phyloP scores from a whole-genome alignment of 768 basidiomycete species.

The Tricholoma terreum region DNA sequence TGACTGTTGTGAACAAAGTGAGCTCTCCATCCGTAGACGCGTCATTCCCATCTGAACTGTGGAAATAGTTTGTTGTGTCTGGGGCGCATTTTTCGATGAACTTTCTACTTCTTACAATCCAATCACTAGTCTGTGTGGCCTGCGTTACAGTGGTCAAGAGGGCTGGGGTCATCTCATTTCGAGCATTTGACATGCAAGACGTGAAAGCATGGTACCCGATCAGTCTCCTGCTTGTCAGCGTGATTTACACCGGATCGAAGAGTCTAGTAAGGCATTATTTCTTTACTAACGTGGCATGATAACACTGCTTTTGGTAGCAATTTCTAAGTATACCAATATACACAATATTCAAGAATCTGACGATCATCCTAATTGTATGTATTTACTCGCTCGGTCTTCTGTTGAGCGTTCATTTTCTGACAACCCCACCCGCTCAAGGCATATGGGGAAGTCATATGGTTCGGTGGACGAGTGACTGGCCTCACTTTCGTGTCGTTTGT shows the following conservation, averaged over 20 bases:
- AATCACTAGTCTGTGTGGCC: conserved; percentile 80
- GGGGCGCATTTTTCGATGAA: conserved; percentile 95
- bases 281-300: neutral
- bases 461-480: conserved; percentile 83
- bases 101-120: conserved; percentile 88
- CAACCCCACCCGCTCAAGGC: conserved; percentile 47
- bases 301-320: conserved; percentile 59
- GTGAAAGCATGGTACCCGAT: conserved; percentile 95
- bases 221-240: conserved; percentile 84
- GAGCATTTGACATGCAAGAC: conserved; percentile 77
- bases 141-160: conserved; percentile 77
- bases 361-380: conserved; percentile 96
- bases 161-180: conserved; percentile 76
- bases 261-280: conserved; percentile 66
- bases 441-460: conserved; percentile 97
- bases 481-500: conserved; percentile 87
- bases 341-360: conserved; percentile 99
- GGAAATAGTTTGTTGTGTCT: conserved; percentile 84
- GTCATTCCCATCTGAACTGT: neutral
- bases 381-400: neutral
- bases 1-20: conserved; percentile 98
- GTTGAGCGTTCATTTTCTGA: neutral
- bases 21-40: conserved; percentile 7
- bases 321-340: conserved; percentile 95
- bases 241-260: conserved; percentile 98